Percentiles rank a stretch among this genome's conserved stretches.
phyloP scores from a whole-genome alignment of 1,284 basidiomycete genomes.

The Inonotus hispidus region DNA sequence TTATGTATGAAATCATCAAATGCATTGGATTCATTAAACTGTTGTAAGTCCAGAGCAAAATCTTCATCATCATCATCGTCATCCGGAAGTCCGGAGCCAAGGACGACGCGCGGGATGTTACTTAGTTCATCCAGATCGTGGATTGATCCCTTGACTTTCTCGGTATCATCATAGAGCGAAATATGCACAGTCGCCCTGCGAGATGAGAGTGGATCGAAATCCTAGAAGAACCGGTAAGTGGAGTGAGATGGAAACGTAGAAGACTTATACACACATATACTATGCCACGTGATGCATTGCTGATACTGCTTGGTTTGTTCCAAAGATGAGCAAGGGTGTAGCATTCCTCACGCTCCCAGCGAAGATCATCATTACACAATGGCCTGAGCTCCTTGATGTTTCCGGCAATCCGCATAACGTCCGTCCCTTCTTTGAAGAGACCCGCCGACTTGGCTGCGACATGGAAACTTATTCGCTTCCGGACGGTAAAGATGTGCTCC shows the following conservation, averaged over 20 bases:
- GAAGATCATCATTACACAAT: conserved; percentile 1
- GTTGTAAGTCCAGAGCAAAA: conserved; percentile 16
- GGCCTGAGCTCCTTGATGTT: conserved; percentile 6
- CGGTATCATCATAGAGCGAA: conserved; percentile 8
- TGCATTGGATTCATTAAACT: conserved; percentile 15
- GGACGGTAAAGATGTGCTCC: conserved; percentile 55
- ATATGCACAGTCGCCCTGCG: conserved; percentile 13
- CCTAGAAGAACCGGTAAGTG: background rate
- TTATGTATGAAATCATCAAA: conserved; percentile 17
- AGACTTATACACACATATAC: conserved; percentile 8
- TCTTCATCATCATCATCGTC: conserved; percentile 20
- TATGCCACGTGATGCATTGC: conserved; percentile 12
- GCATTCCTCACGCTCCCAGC: conserved; percentile 16
- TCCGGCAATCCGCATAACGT: conserved; percentile 21
- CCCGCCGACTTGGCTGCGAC: conserved; percentile 38
- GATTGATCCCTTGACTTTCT: conserved; percentile 2
- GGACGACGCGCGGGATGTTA: conserved; percentile 11
- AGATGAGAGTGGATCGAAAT: conserved; percentile 10
- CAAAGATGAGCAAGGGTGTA: conserved; percentile 15
- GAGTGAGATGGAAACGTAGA: background rate
- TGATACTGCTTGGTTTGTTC: conserved; percentile 10
- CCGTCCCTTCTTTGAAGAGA: conserved; percentile 45
- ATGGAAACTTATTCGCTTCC: conserved; percentile 40
- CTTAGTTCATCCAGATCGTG: background rate
- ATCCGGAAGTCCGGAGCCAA: conserved; percentile 15